Conservation (phyloP, 2,329 filamentous ascomycete species). For the Raffaelea arxii region DNA sequence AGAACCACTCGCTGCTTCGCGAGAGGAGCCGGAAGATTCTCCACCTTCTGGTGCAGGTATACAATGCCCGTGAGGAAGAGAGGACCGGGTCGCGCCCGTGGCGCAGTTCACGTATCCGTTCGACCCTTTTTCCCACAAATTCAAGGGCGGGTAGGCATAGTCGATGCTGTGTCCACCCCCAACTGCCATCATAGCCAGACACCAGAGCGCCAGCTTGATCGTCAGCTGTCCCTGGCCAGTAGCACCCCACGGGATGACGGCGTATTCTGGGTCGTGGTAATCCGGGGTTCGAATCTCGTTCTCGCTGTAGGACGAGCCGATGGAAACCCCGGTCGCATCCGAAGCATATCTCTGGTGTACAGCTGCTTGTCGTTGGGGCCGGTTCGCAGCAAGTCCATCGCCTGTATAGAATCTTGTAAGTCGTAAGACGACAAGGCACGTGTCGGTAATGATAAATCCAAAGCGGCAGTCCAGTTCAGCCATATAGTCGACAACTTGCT, state of each 20-base stretch:
- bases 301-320: background rate
- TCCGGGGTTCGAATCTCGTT: background rate
- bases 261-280: background rate
- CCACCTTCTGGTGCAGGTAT: background rate
- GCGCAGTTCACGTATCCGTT: background rate
- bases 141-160: background rate
- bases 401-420: background rate
- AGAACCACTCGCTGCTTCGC: no score
- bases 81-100: background rate
- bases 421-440: background rate
- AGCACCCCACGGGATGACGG: background rate
- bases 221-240: background rate
- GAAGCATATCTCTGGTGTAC: background rate
- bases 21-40: background rate
- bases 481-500: background rate
- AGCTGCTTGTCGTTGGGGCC: background rate
- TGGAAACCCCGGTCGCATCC: background rate
- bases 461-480: background rate
- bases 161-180: background rate
- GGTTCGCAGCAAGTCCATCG: background rate
- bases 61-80: background rate
- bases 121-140: background rate
- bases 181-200: background rate
- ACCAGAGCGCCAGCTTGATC: background rate
- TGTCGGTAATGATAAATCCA: background rate